Evolutionary conservation across 495 filamentous ascomycete species (phyloP).

Genomic region (Penicillium malachiteum): DNA sequence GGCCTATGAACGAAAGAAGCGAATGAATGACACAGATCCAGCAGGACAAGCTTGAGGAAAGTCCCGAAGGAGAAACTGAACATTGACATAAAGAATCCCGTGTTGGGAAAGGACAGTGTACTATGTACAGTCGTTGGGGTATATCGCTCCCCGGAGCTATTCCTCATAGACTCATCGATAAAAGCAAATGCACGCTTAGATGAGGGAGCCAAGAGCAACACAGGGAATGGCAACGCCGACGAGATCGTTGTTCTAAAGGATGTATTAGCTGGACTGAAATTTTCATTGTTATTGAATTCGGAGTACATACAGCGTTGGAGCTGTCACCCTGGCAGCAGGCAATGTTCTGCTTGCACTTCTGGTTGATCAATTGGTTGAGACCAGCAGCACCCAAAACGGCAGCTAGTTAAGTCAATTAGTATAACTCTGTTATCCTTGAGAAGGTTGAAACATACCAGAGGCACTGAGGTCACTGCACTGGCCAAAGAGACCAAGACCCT

Average conservation of each 20-base stretch:
- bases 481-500: constrained; percentile 30
- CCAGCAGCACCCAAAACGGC: constrained; percentile 21
- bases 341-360: constrained; percentile 49
- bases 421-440: neutral
- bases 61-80: neutral
- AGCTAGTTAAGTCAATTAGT: constrained; percentile 5
- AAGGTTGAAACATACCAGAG: constrained; percentile 12
- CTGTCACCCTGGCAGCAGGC: constrained; percentile 47
- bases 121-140: constrained; percentile 6
- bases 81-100: neutral
- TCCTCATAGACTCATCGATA: neutral
- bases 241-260: constrained; percentile 29
- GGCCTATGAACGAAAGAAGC: neutral
- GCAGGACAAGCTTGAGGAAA: neutral
- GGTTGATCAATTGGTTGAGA: constrained; percentile 34
- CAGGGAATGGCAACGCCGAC: constrained; percentile 47
- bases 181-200: constrained; percentile 28
- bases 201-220: constrained; percentile 38
- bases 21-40: neutral
- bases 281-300: neutral
- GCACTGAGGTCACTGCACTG: constrained; percentile 29
- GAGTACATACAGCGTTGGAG: constrained; percentile 25
- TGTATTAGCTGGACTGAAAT: neutral
- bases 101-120: constrained; percentile 4
- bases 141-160: neutral